Evolutionary conservation across 1,284 basidiomycete species (phyloP), one percentile per base, ranked within the genome.

Genomic region (Trichosporon sp.): DNA sequence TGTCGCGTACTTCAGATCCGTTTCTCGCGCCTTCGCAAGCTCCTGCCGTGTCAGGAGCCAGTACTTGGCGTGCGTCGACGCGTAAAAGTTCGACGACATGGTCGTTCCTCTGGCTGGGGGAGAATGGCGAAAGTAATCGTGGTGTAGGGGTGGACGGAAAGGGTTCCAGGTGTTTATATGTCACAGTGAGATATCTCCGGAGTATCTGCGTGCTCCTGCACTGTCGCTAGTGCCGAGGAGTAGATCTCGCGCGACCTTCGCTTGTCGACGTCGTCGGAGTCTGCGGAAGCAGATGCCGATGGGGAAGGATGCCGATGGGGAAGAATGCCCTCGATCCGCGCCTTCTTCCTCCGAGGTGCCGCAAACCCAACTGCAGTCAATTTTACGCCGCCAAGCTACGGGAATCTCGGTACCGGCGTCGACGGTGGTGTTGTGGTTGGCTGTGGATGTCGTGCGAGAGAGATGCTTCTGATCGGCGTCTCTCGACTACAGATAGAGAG

Each of bases 21-120:
- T 88, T 1, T 87, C 83, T 37, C 93, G 89, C n/a, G 94, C 90
- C 73, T 88, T 87, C 69, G 86, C 86, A 65, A 94, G 83, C 0
- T 90, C 89, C 21, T 89, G 87, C n/a, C 92, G 88, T 81, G 94
- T 92, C 48, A 95, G 87, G 40, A 95, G 88, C 92, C 94, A 96
- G 78, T 93, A 80, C 68, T 71, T 74, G 56, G 76, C 76, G 67
- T 83, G 81, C 2, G 81, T 82, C 2, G 81, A 83, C 32, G 77
- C 68, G 76, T 78, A 83, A 70, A 81, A 83, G 73, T 80, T 79
- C 67, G 79, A 80, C 40, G 81, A 82, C 81, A 83, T 83, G 68
- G 46, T 10, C 8, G 2, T 12, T 10, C 38, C 8, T 2, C 10
- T 11, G 8, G 38, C 11, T 40, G 38, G 11, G 10, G 8, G 8